Percentiles rank a stretch among this genome's conserved stretches.
Conservation (phyloP, 73 alveolate species). For the Paramecium primaurelia region DNA sequence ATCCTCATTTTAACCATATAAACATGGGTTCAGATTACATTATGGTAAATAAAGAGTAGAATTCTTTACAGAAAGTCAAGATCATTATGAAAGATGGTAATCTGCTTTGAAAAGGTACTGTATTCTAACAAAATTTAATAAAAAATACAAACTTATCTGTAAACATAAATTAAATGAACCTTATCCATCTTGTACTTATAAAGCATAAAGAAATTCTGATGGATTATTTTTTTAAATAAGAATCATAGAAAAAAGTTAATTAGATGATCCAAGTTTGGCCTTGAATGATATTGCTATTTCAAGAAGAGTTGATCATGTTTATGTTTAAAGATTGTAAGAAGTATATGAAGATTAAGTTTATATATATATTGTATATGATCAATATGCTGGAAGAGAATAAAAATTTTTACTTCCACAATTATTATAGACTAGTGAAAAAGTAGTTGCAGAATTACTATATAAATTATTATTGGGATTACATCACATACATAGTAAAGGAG, state of each 20-base stretch:
- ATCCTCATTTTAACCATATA: slow-evolving; percentile 41
- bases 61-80: slow-evolving; percentile 37
- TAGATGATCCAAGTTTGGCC: neutral
- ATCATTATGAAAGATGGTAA: slow-evolving; percentile 43
- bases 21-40: slow-evolving; percentile 46
- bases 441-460: slow-evolving; percentile 32
- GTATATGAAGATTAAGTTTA: slow-evolving; percentile 51
- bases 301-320: slow-evolving; percentile 57
- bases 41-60: slow-evolving; percentile 31
- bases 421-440: slow-evolving; percentile 8
- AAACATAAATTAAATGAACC: slow-evolving; percentile 36
- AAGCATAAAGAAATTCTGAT: slow-evolving; percentile 36
- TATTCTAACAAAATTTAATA: slow-evolving; percentile 40
- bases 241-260: slow-evolving; percentile 43
- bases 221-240: slow-evolving; percentile 35
- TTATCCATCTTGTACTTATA: slow-evolving; percentile 47
- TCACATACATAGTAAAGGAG: slow-evolving; percentile 52
- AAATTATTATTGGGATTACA: slow-evolving; percentile 36
- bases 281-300: slow-evolving; percentile 36
- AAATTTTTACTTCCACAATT: slow-evolving; percentile 3
- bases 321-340: slow-evolving; percentile 34
- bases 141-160: slow-evolving; percentile 43
- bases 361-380: slow-evolving; percentile 48
- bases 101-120: slow-evolving; percentile 35
- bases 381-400: slow-evolving; percentile 52